Evolutionary conservation across 345 rosid genomes (phyloP), one percentile per base, ranked within the genome.

Genomic region (Xanthoceras sorbifolium): DNA sequence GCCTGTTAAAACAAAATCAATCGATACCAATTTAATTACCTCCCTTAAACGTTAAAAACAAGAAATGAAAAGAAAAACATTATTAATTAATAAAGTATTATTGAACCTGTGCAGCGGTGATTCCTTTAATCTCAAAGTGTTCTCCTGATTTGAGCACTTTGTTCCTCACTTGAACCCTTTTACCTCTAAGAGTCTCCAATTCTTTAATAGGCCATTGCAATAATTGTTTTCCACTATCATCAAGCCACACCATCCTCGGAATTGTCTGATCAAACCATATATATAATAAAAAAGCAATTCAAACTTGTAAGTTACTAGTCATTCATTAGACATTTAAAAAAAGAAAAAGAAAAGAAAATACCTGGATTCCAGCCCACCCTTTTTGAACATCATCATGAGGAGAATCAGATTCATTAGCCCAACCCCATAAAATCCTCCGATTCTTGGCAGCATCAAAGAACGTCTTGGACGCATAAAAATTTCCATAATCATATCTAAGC

Each of bases 301-400:
- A n/a, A n/a, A n/a, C n/a, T n/a, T n/a, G n/a, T n/a, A n/a, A n/a
- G n/a, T n/a, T n/a, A n/a, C n/a, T n/a, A n/a, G n/a, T n/a, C n/a
- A n/a, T n/a, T n/a, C n/a, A n/a, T n/a, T n/a, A n/a, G n/a, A n/a
- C n/a, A n/a, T n/a, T n/a, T n/a, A n/a, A n/a, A n/a, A n/a, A n/a
- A n/a, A n/a, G n/a, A n/a, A n/a, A n/a, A n/a, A n/a, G n/a, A n/a
- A 3, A 31, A 11, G 25, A 9, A 3, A 10, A 40, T 76, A 92
- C 97, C 93, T 91, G 97, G 77, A 94, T 65, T 76, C 98, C 95
- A 2, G 98, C 90, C 98, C 98, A 93, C 3, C 95, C 95, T 75
- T 94, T 94, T 0, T 12, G 1, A 1, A 64, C 74, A 42, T 91
- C 90, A 57, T 84, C 86, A 0, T 26, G 3, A 12, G 10, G n/a